Base-by-base conservation (phyloP, 192 early-diverging fungal genomes). In the Entomortierella lignicola region DNA sequence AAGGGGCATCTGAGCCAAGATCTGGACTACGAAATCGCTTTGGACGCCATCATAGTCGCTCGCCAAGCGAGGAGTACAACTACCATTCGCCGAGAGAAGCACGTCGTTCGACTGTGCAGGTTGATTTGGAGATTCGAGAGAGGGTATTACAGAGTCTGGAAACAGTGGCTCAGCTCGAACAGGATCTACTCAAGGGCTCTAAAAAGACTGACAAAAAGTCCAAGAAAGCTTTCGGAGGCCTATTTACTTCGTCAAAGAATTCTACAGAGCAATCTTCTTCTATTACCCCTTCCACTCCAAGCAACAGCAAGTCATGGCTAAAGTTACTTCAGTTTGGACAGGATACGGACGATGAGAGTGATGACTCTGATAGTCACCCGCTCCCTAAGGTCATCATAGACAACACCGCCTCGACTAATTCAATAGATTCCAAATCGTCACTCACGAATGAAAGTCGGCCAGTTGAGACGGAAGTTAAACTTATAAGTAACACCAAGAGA, bases 21-120 rank as follows among this genome's bases (percentile, higher is more conserved):
- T 11, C 10, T 32, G 52, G 59, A 23, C 50, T 29, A 31, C 32
- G 26, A n/a, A 51, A 57, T 6, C 30, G 26, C 10, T 32, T 6
- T 11, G 39, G 27, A 2, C 17, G 63, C n/a, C 58, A 31, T 17
- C 74, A 69, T 26, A 34, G 39, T 6, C 53, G 66, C 3, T 69
- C 74, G 4, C 74, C 74, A 0, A 77, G 74, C 43, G 74, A 77
- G 50, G 74, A 77, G 47, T 77, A 77, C 50, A 69, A 74, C 29
- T 74, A 74, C 29, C 63, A 58, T 8, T 67, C 72, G 1, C 72
- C 64, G 10, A n/a, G 34, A 23, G 51, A 55, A 17, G 18, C 25
- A 0, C 54, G 54, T 0, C 54, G 39, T 3, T 48, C 59, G 0
- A 47, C 39, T 25, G 73, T 77, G 13, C 74, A 77, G 25, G 61